A percentile compares a stretch with the other conserved stretches of the same genome.
phyloP scores from a whole-genome alignment of 2,329 filamentous ascomycete genomes.

The Cadophora sp. region DNA sequence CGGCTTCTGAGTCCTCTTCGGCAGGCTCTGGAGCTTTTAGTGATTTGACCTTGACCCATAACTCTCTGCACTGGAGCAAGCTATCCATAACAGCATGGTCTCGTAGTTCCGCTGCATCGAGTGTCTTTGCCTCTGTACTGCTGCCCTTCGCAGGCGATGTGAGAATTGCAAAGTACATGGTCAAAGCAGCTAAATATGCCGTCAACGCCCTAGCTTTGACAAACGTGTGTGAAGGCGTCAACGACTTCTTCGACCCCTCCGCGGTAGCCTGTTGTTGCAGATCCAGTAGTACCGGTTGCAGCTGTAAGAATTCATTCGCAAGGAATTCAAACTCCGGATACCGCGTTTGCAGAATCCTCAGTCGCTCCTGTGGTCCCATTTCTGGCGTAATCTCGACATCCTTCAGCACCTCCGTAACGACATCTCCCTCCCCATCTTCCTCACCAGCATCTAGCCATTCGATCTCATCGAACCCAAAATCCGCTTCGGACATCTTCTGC shows the following conservation, averaged over 20 bases:
- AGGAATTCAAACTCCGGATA: conserved; percentile 94
- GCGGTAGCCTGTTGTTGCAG: conserved; percentile 64
- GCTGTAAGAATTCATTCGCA: conserved; percentile 66
- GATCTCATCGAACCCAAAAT: conserved; percentile 90
- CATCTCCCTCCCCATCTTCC: conserved; percentile 57
- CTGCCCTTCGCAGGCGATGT: conserved; percentile 75
- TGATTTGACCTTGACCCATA: conserved; percentile 79
- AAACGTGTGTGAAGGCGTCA: conserved; percentile 43
- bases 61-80: conserved; percentile 77
- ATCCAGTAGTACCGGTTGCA: conserved; percentile 63
- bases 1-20: conserved; percentile 42
- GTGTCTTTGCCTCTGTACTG: conserved; percentile 59
- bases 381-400: conserved; percentile 82
- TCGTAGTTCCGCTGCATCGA: conserved; percentile 80
- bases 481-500: conserved; percentile 85
- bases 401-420: conserved; percentile 87
- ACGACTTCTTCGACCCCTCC: conserved; percentile 23
- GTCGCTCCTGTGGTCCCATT: conserved; percentile 76
- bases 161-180: conserved; percentile 95
- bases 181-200: conserved; percentile 84
- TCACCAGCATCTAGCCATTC: conserved; percentile 75
- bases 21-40: conserved; percentile 51
- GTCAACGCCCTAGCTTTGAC: conserved; percentile 82
- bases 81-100: conserved; percentile 92
- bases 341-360: conserved; percentile 76